Evolutionary conservation across 768 basidiomycete genomes (phyloP), one percentile per base, ranked within the genome.

Genomic region (Boletellus sp.): DNA sequence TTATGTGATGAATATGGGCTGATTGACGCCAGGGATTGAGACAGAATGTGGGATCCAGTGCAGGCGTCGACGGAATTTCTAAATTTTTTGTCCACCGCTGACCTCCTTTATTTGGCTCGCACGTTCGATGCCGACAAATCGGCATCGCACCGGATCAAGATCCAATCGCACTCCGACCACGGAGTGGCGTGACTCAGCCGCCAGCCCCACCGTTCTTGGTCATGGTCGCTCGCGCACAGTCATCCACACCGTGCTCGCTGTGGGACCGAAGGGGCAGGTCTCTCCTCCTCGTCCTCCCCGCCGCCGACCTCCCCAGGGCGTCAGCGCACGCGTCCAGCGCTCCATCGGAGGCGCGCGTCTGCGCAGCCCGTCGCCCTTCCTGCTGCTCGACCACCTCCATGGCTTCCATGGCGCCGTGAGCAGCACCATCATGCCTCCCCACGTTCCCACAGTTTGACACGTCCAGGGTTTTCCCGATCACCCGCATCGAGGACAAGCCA

Each of bases 381-480:
- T 97, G 46, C 84, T 97, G 87, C 72, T 90, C 11, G 88, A 91
- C 63, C 85, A 94, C 62, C 91, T 91, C 62, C 80, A 84, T 59
- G 77, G 88, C 48, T 68, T 72, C 1, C 67, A 80, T 61, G 87
- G 88, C 42, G 85, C 85, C 8, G 87, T 87, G 60, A 50, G 83
- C 69, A 20, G 36, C 40, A 10, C 28, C 17, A n/a, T n/a, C n/a
- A n/a, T n/a, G n/a, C n/a, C n/a, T 23, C 22, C 36, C 3, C 22
- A 16, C 9, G 13, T 22, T 42, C 34, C 15, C 26, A 43, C 34
- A 10, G 28, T 11, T 10, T 5, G 28, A 28, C 28, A 10, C 11
- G 28, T n/a, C 17, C 50, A 87, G 85, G 88, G 90, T 3, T 93
- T 95, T 61, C 90, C 91, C 12, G 94, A 96, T 64, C 94, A 95